Evolutionary conservation across 371 early-diverging fungal species (phyloP).

Genomic region (Lichtheimia ornata): DNA sequence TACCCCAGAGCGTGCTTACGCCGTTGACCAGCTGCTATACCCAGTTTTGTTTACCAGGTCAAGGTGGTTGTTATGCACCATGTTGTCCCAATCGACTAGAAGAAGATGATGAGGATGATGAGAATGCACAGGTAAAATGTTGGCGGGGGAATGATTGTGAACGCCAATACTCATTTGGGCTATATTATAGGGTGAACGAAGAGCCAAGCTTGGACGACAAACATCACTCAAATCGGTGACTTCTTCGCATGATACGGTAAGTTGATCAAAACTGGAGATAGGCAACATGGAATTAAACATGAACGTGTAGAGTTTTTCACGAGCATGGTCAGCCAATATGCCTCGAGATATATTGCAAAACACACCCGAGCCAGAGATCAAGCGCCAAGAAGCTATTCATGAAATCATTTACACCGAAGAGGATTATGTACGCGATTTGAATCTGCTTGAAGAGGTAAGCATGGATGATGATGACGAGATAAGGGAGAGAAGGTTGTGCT

Average conservation of each 20-base stretch:
- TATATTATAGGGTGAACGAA: background rate
- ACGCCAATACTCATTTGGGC: background rate
- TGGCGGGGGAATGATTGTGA: background rate
- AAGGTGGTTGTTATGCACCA: slow-evolving; percentile 34
- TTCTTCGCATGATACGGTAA: slow-evolving; percentile 44
- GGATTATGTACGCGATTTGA: slow-evolving; percentile 83
- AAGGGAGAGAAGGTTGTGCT: background rate
- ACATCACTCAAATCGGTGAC: slow-evolving; percentile 24
- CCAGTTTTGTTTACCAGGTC: slow-evolving; percentile 24
- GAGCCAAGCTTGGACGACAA: slow-evolving; percentile 10
- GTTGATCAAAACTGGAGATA: background rate
- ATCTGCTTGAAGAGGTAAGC: slow-evolving; percentile 37
- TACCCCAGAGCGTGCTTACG: slow-evolving; percentile 32
- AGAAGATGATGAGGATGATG: slow-evolving; percentile 2
- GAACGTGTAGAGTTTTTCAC: slow-evolving; percentile 33
- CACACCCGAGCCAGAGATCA: slow-evolving; percentile 72
- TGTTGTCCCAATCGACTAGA: slow-evolving; percentile 30
- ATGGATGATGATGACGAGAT: background rate
- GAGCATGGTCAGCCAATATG: slow-evolving; percentile 68
- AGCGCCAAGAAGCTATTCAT: slow-evolving; percentile 90
- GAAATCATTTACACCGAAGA: slow-evolving; percentile 90
- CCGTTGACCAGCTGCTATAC: slow-evolving; percentile 38
- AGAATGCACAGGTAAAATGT: background rate
- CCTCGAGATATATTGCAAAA: slow-evolving; percentile 73
- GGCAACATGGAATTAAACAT: slow-evolving; percentile 1